These are phyloP conservation scores for Hypoxylon fragiforme DNA, from an alignment of 495 filamentous ascomycete genomes.

Conservation along the genomic window DNA sequence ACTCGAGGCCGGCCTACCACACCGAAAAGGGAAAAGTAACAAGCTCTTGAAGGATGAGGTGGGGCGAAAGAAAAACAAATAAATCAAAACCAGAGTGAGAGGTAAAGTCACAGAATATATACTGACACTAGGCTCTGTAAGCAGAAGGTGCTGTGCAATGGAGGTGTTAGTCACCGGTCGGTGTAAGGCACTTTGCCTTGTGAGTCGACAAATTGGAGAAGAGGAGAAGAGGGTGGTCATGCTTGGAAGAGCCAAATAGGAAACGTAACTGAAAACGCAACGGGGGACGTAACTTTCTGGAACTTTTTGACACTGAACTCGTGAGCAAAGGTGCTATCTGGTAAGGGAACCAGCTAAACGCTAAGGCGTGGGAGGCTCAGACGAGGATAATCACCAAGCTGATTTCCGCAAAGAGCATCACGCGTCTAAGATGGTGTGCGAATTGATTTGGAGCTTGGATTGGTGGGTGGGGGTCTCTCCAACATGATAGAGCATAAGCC, in stretches of 20 bases:
- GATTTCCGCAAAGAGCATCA: conserved; percentile 33
- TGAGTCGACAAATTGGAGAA: conserved; percentile 27
- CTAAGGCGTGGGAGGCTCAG: conserved; percentile 31
- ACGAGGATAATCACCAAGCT: conserved; percentile 19
- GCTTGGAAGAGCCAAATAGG: conserved; percentile 16
- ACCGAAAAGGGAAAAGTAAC: conserved; percentile 21
- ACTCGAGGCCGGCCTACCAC: conserved; percentile 25
- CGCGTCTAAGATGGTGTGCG: conserved; percentile 38
- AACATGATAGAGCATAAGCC: conserved; percentile 31
- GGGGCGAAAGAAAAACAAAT: conserved; percentile 2
- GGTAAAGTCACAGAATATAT: conserved; percentile 24
- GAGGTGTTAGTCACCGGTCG: conserved; percentile 36
- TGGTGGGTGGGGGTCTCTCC: conserved; percentile 24
- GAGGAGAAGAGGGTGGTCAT: conserved; percentile 36
- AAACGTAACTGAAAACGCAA: too few species aligned
- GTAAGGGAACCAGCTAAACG: conserved; percentile 29
- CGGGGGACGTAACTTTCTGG: conserved; percentile 20
- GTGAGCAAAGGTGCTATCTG: conserved; percentile 25
- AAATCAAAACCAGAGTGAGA: neutral
- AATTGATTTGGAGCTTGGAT: conserved; percentile 27
- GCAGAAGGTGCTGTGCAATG: conserved; percentile 27
- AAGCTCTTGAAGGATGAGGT: conserved; percentile 14
- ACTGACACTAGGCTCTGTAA: conserved; percentile 30
- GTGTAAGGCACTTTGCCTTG: conserved; percentile 34
- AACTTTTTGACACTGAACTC: conserved; percentile 25